phyloP scores from a whole-genome alignment of 1,284 basidiomycete species.

The Quambalaria eucalypti region DNA sequence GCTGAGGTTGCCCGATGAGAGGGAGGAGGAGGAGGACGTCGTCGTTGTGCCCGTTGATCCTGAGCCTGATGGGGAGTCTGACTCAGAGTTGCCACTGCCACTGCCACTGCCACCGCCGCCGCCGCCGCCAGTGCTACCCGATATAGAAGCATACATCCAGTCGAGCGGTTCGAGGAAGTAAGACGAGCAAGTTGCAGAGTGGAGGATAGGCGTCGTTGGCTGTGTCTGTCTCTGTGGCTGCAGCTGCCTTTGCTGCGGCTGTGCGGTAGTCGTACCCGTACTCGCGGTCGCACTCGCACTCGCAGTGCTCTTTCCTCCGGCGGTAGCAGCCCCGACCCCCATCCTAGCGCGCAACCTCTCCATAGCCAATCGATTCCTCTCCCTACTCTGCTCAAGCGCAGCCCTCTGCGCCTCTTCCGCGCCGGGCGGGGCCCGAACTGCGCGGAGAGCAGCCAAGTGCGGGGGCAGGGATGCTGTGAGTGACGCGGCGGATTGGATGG shows the following conservation, averaged over 20 bases:
- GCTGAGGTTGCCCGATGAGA: slow-evolving; percentile 63
- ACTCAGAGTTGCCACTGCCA: background rate
- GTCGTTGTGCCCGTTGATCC: background rate
- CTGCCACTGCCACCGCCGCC: background rate
- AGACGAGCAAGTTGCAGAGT: slow-evolving; percentile 66
- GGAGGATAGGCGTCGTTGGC: slow-evolving; percentile 14
- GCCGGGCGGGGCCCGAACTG: slow-evolving; percentile 4
- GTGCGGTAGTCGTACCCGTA: background rate
- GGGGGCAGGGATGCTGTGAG: slow-evolving; percentile 28
- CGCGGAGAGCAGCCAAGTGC: slow-evolving; percentile 31
- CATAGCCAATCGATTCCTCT: background rate
- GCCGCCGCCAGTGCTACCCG: background rate
- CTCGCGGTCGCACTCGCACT: background rate
- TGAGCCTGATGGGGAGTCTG: no score
- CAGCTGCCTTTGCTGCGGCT: background rate
- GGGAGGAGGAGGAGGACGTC: slow-evolving; percentile 11
- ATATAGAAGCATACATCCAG: slow-evolving; percentile 71
- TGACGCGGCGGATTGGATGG: slow-evolving; percentile 27
- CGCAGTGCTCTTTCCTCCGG: background rate
- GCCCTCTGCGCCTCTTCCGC: background rate
- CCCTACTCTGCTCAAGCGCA: background rate
- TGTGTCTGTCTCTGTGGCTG: background rate
- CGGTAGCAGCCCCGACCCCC: background rate
- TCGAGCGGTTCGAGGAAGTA: slow-evolving; percentile 96
- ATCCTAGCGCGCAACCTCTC: background rate